Evolutionary conservation across 805 yeast species (phyloP), one percentile per base, ranked within the genome.

Genomic region (Ogataea methylovora): DNA sequence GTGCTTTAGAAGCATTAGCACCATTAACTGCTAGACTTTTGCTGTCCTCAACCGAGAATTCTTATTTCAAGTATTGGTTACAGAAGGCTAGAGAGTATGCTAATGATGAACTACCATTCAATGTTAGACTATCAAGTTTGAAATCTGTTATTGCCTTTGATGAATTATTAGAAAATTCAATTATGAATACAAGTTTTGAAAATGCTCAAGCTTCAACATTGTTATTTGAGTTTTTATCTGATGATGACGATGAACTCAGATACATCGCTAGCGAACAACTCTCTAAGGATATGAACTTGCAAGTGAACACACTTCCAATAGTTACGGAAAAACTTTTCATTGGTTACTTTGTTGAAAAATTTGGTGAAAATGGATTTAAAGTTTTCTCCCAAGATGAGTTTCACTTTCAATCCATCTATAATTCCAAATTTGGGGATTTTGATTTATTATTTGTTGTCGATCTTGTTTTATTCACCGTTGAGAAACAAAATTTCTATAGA

Each of bases 211-310:
- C 41, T 5, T 16, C 40, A 7, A 33, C 49, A n/a, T 33, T 42
- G 7, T 33, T 67, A 1, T 63, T 62, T 38, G 49, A 55, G 11
- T 65, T 60, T 40, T 49, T 79, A 17, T 57, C 58, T 34, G 95
- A 85, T 53, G 94, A 84, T 46, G 90, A 81, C 44, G 73, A 65
- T 10, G 75, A 67, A 11, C 56, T 83, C 5, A 61, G 94, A 37
- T 54, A 56, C 1, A 13, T 45, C 2, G 70, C 84, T 0, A 62
- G 84, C 0, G 30, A 43, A 2, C 62, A 61, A 35, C 50, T 77
- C 13, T 50, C 65, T 2, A 24, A 38, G 4, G 38, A 61, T 14
- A 49, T 69, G 17, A 43, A 46, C 0, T 34, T 48, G 2, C 40
- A 38, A 1, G 22, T 32, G 6, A 30, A 36, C 12, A 27, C 48